A percentile compares a stretch with the other conserved stretches of the same genome.
Evolutionary conservation across 2,329 filamentous ascomycete species (phyloP).

Genomic region (Penicillium griseofulvum): DNA sequence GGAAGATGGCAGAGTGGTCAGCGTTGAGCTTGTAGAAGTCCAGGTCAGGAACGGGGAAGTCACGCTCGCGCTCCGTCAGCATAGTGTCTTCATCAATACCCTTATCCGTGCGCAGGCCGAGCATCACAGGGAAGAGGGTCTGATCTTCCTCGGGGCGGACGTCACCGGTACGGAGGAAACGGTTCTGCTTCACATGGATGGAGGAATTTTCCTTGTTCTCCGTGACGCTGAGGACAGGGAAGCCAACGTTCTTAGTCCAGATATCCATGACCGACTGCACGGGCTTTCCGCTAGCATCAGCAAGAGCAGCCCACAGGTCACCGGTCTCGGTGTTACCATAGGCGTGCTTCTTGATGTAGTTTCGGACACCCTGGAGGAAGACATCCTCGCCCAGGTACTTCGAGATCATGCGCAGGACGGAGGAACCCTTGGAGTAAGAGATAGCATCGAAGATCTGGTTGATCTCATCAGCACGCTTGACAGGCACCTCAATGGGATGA

Average conservation of each 20-base stretch:
- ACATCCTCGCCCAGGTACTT: slow-evolving; percentile 89
- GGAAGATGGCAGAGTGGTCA: slow-evolving; percentile 88
- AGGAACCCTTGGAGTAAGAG: slow-evolving; percentile 95
- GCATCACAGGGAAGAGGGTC: slow-evolving; percentile 83
- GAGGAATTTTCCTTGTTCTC: slow-evolving; percentile 68
- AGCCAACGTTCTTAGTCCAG: slow-evolving; percentile 96
- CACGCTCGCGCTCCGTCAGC: slow-evolving; percentile 67
- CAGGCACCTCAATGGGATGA: slow-evolving; percentile 93
- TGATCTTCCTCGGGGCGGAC: slow-evolving; percentile 90
- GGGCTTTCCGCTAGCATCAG: slow-evolving; percentile 85
- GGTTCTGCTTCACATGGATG: slow-evolving; percentile 89
- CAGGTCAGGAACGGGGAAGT: slow-evolving; percentile 72
- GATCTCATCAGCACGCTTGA: slow-evolving; percentile 92
- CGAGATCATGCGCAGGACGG: slow-evolving; percentile 94
- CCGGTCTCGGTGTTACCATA: slow-evolving; percentile 91
- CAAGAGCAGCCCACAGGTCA: slow-evolving; percentile 85
- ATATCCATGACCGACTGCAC: slow-evolving; percentile 88
- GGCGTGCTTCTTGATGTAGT: slow-evolving; percentile 93
- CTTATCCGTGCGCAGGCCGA: slow-evolving; percentile 79
- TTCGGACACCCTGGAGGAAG: slow-evolving; percentile 87
- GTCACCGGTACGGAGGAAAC: slow-evolving; percentile 88
- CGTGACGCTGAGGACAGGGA: slow-evolving; percentile 83
- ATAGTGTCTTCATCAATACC: slow-evolving; percentile 76
- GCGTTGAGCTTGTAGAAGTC: slow-evolving; percentile 98
- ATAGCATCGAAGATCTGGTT: slow-evolving; percentile 99